Percentiles rank a stretch among this genome's conserved stretches.
phyloP scores from a whole-genome alignment of 1,139 yeast species.

The Geotrichum carabidarum region DNA sequence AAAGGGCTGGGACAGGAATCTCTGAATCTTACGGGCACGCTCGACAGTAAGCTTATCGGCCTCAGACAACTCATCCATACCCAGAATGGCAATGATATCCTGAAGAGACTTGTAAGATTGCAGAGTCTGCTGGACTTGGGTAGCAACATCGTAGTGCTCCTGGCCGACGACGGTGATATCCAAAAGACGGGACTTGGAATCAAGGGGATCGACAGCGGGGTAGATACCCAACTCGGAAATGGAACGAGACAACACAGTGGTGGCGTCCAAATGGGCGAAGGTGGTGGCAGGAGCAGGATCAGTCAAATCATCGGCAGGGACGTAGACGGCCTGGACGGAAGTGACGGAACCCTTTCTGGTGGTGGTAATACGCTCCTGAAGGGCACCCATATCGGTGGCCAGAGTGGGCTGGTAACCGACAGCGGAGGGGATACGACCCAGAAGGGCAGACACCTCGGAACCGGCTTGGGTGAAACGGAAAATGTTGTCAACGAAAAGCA shows the following conservation, averaged over 20 bases:
- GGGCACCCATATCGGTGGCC: slow-evolving; percentile 99
- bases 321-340: slow-evolving; percentile 99
- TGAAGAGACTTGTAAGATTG: slow-evolving; percentile 99
- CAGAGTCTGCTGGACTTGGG: slow-evolving; percentile 93
- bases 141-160: slow-evolving; percentile 96
- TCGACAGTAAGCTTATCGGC: slow-evolving; percentile 97
- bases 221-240: slow-evolving; percentile 99
- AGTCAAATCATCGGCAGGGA: slow-evolving; percentile 99
- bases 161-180: slow-evolving; percentile 96
- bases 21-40: slow-evolving; percentile 99
- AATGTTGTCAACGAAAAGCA: slow-evolving; percentile 98
- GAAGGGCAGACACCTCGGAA: slow-evolving; percentile 98
- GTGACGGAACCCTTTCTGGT: slow-evolving; percentile 99
- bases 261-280: slow-evolving; percentile 99
- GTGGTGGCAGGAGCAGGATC: slow-evolving; percentile 99
- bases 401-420: slow-evolving; percentile 99
- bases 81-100: slow-evolving; percentile 99
- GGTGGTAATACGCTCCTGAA: slow-evolving; percentile 99
- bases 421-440: slow-evolving; percentile 99
- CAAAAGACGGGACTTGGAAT: slow-evolving; percentile 97
- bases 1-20: slow-evolving; percentile 99
- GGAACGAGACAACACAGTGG: slow-evolving; percentile 99
- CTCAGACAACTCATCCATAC: slow-evolving; percentile 99
- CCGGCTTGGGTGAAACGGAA: slow-evolving; percentile 99
- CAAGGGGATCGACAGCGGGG: slow-evolving; percentile 99